Percentiles rank a stretch among this genome's conserved stretches.
These are phyloP conservation scores for Baudoinia panamericana DNA, from an alignment of 495 filamentous ascomycete species.

Conservation along the genomic window DNA sequence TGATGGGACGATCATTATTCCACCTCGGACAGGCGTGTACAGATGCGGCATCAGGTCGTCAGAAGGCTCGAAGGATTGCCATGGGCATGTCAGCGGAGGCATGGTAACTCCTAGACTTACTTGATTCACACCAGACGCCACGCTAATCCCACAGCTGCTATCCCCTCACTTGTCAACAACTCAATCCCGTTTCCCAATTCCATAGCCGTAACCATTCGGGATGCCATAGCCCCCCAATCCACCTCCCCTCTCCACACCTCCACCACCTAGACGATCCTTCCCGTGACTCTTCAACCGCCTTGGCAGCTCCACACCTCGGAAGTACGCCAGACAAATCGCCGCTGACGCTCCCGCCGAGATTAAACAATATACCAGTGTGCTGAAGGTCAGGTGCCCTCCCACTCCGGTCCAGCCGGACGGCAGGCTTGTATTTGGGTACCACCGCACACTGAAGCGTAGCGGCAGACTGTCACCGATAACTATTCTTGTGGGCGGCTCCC, in stretches of 20 bases:
- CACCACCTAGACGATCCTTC: conserved; percentile 26
- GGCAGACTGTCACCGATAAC: conserved; percentile 79
- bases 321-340: conserved; percentile 44
- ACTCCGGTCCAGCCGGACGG: conserved; percentile 43
- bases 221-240: conserved; percentile 29
- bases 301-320: conserved; percentile 50
- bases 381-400: conserved; percentile 54
- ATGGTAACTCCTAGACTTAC: no score
- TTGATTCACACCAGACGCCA: no score
- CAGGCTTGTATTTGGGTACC: conserved; percentile 63
- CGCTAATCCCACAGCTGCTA: no score
- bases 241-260: conserved; percentile 21
- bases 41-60: no score
- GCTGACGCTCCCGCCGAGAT: conserved; percentile 44
- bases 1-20: no score
- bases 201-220: conserved; percentile 17
- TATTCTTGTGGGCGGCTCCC: conserved; percentile 44
- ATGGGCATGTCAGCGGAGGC: no score
- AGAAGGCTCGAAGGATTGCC: no score
- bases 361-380: conserved; percentile 50
- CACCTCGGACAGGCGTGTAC: no score
- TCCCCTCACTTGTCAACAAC: neutral
- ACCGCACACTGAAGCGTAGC: conserved; percentile 67
- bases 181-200: conserved; percentile 22
- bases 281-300: conserved; percentile 31